These are phyloP conservation scores for Ceratocystis smalleyi DNA, from an alignment of 2,329 filamentous ascomycete species.

Conservation along the genomic window DNA sequence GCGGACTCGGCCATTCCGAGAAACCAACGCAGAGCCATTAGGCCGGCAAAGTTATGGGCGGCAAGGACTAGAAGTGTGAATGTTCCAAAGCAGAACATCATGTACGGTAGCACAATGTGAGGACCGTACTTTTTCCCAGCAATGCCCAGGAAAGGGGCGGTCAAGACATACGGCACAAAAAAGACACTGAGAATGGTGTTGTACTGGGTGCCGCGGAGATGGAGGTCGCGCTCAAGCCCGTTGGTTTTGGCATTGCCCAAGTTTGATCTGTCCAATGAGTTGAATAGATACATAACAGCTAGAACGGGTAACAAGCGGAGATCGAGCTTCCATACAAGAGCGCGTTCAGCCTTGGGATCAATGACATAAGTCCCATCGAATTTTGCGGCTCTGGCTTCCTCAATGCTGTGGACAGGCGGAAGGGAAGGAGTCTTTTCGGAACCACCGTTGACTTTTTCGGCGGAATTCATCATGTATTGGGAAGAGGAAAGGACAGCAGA, in stretches of 20 bases:
- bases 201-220: slow-evolving; percentile 48
- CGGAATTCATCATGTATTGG: not conserved
- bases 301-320: slow-evolving; percentile 37
- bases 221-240: slow-evolving; percentile 28
- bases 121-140: slow-evolving; percentile 57
- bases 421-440: slow-evolving; percentile 15
- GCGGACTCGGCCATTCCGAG: slow-evolving; percentile 40
- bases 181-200: slow-evolving; percentile 58
- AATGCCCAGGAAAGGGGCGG: slow-evolving; percentile 43
- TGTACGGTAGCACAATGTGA: slow-evolving; percentile 46
- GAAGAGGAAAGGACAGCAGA: not conserved
- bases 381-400: not conserved
- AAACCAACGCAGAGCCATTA: slow-evolving; percentile 35
- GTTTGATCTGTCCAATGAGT: slow-evolving; percentile 31
- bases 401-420: slow-evolving; percentile 18
- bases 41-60: slow-evolving; percentile 33
- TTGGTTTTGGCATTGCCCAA: slow-evolving; percentile 41
- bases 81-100: slow-evolving; percentile 58
- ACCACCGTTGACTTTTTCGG: not conserved
- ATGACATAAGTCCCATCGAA: slow-evolving; percentile 19
- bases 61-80: slow-evolving; percentile 46
- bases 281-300: slow-evolving; percentile 40
- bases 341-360: slow-evolving; percentile 32
- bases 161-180: slow-evolving; percentile 60
- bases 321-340: slow-evolving; percentile 40